phyloP scores from a whole-genome alignment of 495 filamentous ascomycete species.

The Copromyces sp. region DNA sequence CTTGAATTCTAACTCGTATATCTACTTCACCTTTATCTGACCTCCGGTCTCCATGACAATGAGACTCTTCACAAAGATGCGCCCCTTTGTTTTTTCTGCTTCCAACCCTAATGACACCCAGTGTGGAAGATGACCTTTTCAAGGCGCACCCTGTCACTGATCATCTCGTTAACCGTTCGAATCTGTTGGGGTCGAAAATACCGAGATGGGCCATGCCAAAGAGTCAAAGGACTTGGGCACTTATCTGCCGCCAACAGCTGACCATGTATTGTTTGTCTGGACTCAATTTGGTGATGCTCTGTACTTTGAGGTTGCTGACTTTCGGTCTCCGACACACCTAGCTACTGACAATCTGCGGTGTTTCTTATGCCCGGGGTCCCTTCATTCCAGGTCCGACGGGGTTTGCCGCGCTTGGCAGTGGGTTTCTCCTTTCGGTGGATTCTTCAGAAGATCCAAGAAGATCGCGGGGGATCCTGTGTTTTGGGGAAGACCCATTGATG shows the following conservation, averaged over 20 bases:
- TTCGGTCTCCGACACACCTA: not conserved
- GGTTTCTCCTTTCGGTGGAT: not conserved
- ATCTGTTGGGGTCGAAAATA: not conserved
- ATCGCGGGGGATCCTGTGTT: not conserved
- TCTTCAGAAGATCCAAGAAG: not conserved
- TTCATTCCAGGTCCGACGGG: not conserved
- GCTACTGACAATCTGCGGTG: not conserved
- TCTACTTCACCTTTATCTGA: not conserved
- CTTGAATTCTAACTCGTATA: not conserved
- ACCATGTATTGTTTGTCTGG: not conserved
- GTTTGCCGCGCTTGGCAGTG: not conserved
- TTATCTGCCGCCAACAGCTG: not conserved
- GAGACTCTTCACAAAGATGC: not conserved
- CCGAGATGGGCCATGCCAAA: not conserved
- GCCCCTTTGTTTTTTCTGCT: not conserved
- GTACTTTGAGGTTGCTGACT: not conserved
- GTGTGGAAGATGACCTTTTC: not conserved
- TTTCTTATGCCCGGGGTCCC: not conserved
- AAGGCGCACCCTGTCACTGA: not conserved
- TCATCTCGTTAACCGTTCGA: not conserved
- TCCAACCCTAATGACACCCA: not conserved
- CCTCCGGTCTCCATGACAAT: not conserved
- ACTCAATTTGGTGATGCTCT: not conserved
- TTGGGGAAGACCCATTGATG: not conserved
- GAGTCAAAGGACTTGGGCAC: no score